Evolutionary conservation across 2,329 filamentous ascomycete genomes (phyloP), one percentile per base, ranked within the genome.

Genomic region (Ophiostoma piceae): DNA sequence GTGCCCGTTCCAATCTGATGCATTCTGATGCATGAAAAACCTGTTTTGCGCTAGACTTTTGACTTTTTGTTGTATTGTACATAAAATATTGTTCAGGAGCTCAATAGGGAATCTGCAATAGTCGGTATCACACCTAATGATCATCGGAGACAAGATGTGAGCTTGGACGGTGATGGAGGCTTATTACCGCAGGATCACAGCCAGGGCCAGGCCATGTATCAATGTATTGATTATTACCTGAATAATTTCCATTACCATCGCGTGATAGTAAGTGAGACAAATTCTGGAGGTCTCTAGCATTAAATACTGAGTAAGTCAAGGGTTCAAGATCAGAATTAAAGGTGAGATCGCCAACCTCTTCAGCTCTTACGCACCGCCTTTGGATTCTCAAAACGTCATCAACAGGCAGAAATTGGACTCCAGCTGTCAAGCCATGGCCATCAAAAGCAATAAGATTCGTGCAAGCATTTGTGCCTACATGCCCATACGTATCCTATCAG

Each of bases 11-110:
- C 37, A 66, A 57, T 35, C 8, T 6, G 35, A 35, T 35, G 35
- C 35, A 35, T 12, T 29, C 60, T 14, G 66, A 66, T 71, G 70
- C 65, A 65, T 54, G 70, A 69, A 67, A 71, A 71, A 71, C 69
- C 64, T 62, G 69, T 68, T 71, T 68, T 47, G 43, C 7, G 43
- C 16, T 47, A 47, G 16, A 47, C 43, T 19, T 47, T n/a, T 19
- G 43, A n/a, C 43, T 19, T 19, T 19, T 47, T 47, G 43, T 16
- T 47, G 19, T 47, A 19, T n/a, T 19, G 19, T 47, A 47, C 19
- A 47, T 7, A 47, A n/a, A 47, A n/a, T 47, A 47, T 47, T 41
- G 39, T 41, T 3, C 12, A 14, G 12, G 8, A 35, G 35, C 35
- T 35, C 35, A 35, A 35, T 35, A 35, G 35, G 35, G 35, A 35